Percentiles rank a stretch among this genome's conserved stretches.
phyloP scores from a whole-genome alignment of 2,329 filamentous ascomycete genomes.

The Cyclaneusma minus region DNA sequence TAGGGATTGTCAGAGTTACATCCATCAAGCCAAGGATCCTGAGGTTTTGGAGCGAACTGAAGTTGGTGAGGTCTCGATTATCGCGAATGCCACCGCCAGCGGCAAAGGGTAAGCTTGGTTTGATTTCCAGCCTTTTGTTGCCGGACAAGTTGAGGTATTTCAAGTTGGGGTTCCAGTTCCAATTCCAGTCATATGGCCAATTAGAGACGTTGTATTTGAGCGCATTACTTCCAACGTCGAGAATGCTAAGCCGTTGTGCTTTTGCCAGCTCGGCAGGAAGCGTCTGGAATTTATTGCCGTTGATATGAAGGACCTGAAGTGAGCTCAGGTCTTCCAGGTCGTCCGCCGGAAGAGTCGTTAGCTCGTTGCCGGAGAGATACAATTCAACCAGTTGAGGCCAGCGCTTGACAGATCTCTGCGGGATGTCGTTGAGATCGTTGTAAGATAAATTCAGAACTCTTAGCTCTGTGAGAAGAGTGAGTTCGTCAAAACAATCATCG shows the following conservation, averaged over 20 bases:
- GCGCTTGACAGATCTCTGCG: constrained; percentile 70
- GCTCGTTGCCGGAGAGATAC: constrained; percentile 87
- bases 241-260: constrained; percentile 76
- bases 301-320: constrained; percentile 83
- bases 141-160: constrained; percentile 93
- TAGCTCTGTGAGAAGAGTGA: constrained; percentile 68
- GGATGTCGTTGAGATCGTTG: constrained; percentile 87
- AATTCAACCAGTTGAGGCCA: constrained; percentile 86
- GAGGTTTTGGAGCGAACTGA: constrained; percentile 69
- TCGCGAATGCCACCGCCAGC: constrained; percentile 55
- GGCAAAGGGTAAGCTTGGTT: constrained; percentile 54
- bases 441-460: constrained; percentile 87
- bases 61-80: constrained; percentile 69
- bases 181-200: constrained; percentile 99
- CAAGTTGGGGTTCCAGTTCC: constrained; percentile 94
- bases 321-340: constrained; percentile 83
- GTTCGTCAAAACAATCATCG: constrained; percentile 88
- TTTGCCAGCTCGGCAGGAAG: constrained; percentile 90
- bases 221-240: constrained; percentile 89
- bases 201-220: constrained; percentile 99
- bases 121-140: constrained; percentile 91
- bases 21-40: constrained; percentile 92
- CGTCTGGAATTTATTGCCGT: constrained; percentile 95
- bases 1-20: constrained; percentile 85
- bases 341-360: constrained; percentile 82